Conservation (phyloP, 345 rosid genomes). For the Noccaea bulbosa region DNA sequence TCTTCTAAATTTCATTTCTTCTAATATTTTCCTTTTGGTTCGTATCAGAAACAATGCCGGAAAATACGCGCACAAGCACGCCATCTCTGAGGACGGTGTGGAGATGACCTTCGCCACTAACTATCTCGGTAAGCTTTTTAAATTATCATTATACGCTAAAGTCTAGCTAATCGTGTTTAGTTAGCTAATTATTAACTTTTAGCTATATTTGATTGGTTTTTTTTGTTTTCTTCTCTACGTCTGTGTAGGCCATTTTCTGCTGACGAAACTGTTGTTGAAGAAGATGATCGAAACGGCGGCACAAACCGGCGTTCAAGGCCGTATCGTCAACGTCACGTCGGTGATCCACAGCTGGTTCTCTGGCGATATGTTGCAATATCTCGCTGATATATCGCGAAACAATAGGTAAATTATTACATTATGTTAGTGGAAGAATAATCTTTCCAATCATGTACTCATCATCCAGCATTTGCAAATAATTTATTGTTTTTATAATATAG, state of each 20-base stretch:
- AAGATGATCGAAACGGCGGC: conserved; percentile 76
- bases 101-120: conserved; percentile 98
- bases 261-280: conserved; percentile 68
- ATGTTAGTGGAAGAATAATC: background rate
- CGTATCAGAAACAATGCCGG: conserved; percentile 82
- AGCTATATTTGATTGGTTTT: too few relatives aligned
- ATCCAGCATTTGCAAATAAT: conserved; percentile 41
- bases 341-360: conserved; percentile 81
- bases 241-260: conserved; percentile 60
- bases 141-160: too few relatives aligned
- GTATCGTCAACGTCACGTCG: conserved; percentile 89
- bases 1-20: background rate
- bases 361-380: conserved; percentile 71
- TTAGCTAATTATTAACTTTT: too few relatives aligned
- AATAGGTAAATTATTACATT: conserved; percentile 47
- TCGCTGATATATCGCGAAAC: conserved; percentile 67
- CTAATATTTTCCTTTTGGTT: background rate
- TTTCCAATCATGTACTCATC: too few relatives aligned
- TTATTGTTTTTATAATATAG: background rate
- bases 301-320: conserved; percentile 66
- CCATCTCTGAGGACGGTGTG: conserved; percentile 83
- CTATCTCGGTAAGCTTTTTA: conserved; percentile 49
- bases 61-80: conserved; percentile 76
- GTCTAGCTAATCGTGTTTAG: too few relatives aligned
- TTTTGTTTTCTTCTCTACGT: too few relatives aligned